phyloP scores from a whole-genome alignment of 768 basidiomycete species.

The Kockovaella imperatae region DNA sequence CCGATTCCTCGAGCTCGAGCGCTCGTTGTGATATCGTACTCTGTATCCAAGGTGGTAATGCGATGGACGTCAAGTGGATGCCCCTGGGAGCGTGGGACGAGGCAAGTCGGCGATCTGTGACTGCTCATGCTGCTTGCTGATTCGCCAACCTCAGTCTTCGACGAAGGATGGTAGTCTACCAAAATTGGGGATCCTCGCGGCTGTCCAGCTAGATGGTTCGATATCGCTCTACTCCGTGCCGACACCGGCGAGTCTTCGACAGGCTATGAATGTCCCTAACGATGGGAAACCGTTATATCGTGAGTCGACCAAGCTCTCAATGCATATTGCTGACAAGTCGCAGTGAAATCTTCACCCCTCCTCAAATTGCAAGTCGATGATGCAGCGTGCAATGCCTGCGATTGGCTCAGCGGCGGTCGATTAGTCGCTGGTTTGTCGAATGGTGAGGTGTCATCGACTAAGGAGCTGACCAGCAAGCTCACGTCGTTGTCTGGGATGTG shows the following conservation, averaged over 20 bases:
- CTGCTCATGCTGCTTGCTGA: not conserved
- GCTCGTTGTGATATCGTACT: conserved; percentile 71
- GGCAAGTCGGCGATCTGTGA: conserved; percentile 40
- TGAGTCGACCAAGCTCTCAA: conserved; percentile 4
- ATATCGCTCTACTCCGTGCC: conserved; percentile 72
- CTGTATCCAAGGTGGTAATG: conserved; percentile 72
- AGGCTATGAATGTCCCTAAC: not conserved
- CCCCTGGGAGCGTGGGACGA: conserved; percentile 73
- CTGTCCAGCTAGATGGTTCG: conserved; percentile 79
- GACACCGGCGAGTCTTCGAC: conserved; percentile 56
- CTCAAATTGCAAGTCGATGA: conserved; percentile 68
- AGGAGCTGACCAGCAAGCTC: conserved; percentile 22
- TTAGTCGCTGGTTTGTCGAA: conserved; percentile 78
- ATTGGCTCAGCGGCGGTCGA: conserved; percentile 81
- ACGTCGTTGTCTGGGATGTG: conserved; percentile 39
- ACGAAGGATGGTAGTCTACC: conserved; percentile 8
- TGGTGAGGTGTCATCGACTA: conserved; percentile 49
- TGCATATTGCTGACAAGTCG: conserved; percentile 31
- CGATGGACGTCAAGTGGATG: conserved; percentile 82
- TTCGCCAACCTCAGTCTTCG: no score
- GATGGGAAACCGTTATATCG: conserved; percentile 14
- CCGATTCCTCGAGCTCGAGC: conserved; percentile 36
- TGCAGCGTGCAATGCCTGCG: conserved; percentile 66
- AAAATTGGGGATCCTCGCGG: conserved; percentile 77
- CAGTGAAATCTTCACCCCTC: conserved; percentile 52